Conservation (phyloP, 225 moss, liverwort and hornwort genomes). For the Rhytidiadelphus loreus region DNA sequence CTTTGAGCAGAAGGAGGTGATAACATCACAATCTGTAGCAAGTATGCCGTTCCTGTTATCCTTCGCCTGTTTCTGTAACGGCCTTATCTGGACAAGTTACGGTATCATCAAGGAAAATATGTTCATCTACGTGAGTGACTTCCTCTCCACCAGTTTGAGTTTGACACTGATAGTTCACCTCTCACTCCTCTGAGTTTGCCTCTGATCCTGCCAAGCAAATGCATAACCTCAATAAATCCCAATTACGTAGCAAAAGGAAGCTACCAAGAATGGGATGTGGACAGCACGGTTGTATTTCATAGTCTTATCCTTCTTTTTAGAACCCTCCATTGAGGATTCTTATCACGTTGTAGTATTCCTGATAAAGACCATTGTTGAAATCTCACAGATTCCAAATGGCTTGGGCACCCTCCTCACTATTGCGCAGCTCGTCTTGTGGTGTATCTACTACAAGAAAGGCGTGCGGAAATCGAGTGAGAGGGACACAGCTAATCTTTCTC, state of each 20-base stretch:
- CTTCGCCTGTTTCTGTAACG: conserved; percentile 52
- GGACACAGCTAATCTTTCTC: background rate
- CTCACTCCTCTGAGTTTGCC: background rate
- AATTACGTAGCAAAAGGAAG: background rate
- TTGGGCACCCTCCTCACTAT: conserved; percentile 25
- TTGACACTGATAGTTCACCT: background rate
- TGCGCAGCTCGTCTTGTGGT: conserved; percentile 21
- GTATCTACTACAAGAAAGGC: conserved; percentile 24
- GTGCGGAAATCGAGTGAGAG: background rate
- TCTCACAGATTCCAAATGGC: conserved; percentile 39
- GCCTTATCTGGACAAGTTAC: conserved; percentile 66
- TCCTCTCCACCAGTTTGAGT: background rate
- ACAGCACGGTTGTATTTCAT: background rate
- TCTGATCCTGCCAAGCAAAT: background rate
- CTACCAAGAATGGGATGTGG: background rate
- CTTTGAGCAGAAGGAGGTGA: conserved; percentile 54
- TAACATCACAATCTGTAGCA: conserved; percentile 53
- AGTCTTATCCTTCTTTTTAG: background rate
- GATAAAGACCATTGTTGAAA: background rate
- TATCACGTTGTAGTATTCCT: background rate
- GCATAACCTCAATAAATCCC: no score
- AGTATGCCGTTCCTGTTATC: conserved; percentile 73
- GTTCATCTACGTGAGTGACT: conserved; percentile 64
- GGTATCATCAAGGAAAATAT: conserved; percentile 54
- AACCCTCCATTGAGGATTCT: background rate